Evolutionary conservation across 177 flowering plant species (phyloP), one percentile per base, ranked within the genome.

Genomic region (Vitis hybrid): DNA sequence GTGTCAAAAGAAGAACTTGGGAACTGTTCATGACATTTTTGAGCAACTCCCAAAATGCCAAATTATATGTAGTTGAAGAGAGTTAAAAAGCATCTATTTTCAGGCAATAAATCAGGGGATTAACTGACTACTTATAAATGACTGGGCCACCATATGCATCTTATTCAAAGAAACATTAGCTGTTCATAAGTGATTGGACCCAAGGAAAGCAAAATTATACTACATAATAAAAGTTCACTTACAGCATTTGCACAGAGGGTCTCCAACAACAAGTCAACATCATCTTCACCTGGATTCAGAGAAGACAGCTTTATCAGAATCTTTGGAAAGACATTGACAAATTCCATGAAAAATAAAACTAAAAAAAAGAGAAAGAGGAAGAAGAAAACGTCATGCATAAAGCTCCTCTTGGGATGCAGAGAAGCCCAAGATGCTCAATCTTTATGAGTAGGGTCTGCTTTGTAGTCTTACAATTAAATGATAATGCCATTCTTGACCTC

Each of bases 181-280:
- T 18, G 15, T 58, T 40, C 4, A 46, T 15, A 57, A 10, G 6
- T 50, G 12, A 60, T 14, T 10, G 56, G 18, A 52, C 4, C 11
- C 11, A 59, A 60, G 8, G 32, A 16, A 40, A 35, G 2, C 27
- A 15, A 19, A 15, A 66, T 50, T 9, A 21, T 8, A 8, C 15
- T 30, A 46, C 5, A 59, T 8, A 50, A 32, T 64, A 30, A 60
- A 65, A 62, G 62, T 32, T 68, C 62, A 88, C 91, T 89, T 83
- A 92, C 96, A 60, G 89, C 62, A 72, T 83, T 80, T 62, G 81
- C 72, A 72, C 84, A 72, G 9, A 93, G 88, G 46, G 91, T 74
- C 77, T 93, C 93, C 86, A 93, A 71, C 69, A 93, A 64, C 65
- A 81, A 70, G 35, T 88, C 94, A 70, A 64, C 70, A 74, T 91